Evolutionary conservation across 106 monocot species (phyloP), one percentile per base, ranked within the genome.

Genomic region (Platanthera guangdongensis): DNA sequence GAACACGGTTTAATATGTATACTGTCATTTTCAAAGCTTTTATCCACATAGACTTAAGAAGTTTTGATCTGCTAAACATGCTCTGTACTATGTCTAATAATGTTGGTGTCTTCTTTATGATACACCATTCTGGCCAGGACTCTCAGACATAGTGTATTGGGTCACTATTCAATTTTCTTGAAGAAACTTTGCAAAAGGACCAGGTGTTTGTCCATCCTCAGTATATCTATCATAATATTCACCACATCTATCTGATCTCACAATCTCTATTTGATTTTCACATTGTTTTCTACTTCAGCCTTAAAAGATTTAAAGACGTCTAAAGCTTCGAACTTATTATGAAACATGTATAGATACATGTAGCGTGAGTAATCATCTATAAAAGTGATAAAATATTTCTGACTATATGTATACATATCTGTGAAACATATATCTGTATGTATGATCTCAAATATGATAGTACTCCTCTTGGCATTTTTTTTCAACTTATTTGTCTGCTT

Each of bases 121-220:
- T 46, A 77, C 65, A 77, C 49, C 64, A 77, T 77, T 77, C 50
- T 77, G 65, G 22, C 51, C 1, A 25, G 62, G 49, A 21, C 50
- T 49, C 10, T 19, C 65, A 8, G 49, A 48, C 9, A n/a, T n/a
- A 77, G 50, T 65, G 10, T 78, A 70, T 53, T 78, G 53, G 9
- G 78, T 39, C 53, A 69, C 7, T 25, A 25, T 25, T 25, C 68
- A 5, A n/a, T 18, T 78, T 70, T 78, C 52, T 48, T 51, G 52
- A 52, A 78, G 0, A 25, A 25, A 25, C 25, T 25, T 25, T 0
- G 25, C 25, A 25, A 25, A 25, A 25, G 25, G 25, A 53, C 18
- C 69, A 78, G 12, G 70, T 28, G 5, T 30, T 55, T 78, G 28
- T 53, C 78, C 69, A 70, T 1, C 30, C 69, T 78, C 78, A 78